Evolutionary conservation across 352 stramenopile genomes (phyloP).

Genomic region (Globisporangium acanthophoron): DNA sequence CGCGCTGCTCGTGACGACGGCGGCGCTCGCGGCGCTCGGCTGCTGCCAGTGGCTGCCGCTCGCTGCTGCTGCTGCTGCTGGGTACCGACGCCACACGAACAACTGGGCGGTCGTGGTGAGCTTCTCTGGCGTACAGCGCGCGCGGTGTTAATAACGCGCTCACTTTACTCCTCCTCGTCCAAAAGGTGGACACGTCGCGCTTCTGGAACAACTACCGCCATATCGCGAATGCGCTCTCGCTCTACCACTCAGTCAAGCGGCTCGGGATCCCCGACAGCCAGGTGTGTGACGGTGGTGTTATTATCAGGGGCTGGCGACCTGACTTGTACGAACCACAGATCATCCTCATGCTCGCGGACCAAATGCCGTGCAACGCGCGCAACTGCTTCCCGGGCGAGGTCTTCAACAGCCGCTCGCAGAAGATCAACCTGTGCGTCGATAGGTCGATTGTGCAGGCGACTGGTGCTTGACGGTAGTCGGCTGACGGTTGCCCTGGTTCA

Average conservation of each 20-base stretch:
- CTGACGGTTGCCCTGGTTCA: neutral
- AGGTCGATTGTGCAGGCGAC: neutral
- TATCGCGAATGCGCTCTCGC: constrained; percentile 91
- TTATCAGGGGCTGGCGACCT: neutral
- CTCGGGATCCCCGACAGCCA: constrained; percentile 93
- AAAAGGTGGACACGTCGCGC: constrained; percentile 90
- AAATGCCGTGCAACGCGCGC: constrained; percentile 92
- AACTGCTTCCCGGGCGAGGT: constrained; percentile 90
- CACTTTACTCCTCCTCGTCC: neutral
- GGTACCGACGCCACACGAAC: constrained; percentile 75
- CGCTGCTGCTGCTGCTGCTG: constrained; percentile 6
- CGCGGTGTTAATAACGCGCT: no score
- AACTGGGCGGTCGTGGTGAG: constrained; percentile 84
- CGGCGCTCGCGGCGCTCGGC: constrained; percentile 18
- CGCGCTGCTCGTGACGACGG: constrained; percentile 7
- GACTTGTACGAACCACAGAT: constrained; percentile 48
- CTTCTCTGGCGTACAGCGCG: neutral
- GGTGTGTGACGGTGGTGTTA: constrained; percentile 18
- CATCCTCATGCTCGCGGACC: constrained; percentile 95
- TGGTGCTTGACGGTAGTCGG: neutral
- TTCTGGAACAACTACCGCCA: constrained; percentile 99
- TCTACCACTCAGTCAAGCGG: constrained; percentile 92
- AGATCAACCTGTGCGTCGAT: constrained; percentile 73
- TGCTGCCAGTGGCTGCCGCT: constrained; percentile 4
- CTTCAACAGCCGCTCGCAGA: constrained; percentile 87